Evolutionary conservation across 2,329 filamentous ascomycete genomes (phyloP), one percentile per base, ranked within the genome.

Genomic region (Pseudogymnoascus sp.): DNA sequence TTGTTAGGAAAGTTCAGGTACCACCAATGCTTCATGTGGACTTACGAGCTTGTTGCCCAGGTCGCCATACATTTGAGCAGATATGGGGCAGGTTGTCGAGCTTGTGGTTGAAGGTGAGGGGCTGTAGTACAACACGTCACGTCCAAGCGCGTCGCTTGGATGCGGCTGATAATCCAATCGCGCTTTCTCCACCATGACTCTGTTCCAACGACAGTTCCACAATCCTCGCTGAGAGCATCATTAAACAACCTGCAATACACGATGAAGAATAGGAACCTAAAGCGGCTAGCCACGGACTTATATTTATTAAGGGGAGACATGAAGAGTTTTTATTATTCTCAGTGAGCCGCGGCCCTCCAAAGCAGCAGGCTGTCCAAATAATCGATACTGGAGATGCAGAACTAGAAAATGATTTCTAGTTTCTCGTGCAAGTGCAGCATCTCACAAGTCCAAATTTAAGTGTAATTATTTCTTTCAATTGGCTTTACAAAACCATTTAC

Each of bases 21-120:
- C 28, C 11, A 28, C 50, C 50, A 56, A 22, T 50, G n/a, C 41
- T 33, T 28, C 22, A 24, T 35, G 40, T 59, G 46, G 56, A 68
- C 73, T 70, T 74, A 88, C 86, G 72, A 90, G 78, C 76, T 90
- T 90, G 72, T 86, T 85, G 22, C 84, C 87, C 53, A 87, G 77
- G 72, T 90, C 88, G 69, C 87, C 87, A 75, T 90, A 89, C 88
- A 90, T 90, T 59, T 66, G 28, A 33, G 50, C 50, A 56, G 50
- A 56, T 56, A 64, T 61, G 8, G 37, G 10, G 50, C 53, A 16
- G n/a, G 2, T 38, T 60, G 59, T 60, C 59, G 33, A 60, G 59
- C 33, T 41, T 60, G 33, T 26, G 19, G 16, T 41, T 38, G 59
- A 26, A 60, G 59, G 22, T 38, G 38, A 41, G 38, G 59, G 59